These are phyloP conservation scores for Aristolochia californica DNA, from an alignment of 164 flowering plant species.

Conservation along the genomic window DNA sequence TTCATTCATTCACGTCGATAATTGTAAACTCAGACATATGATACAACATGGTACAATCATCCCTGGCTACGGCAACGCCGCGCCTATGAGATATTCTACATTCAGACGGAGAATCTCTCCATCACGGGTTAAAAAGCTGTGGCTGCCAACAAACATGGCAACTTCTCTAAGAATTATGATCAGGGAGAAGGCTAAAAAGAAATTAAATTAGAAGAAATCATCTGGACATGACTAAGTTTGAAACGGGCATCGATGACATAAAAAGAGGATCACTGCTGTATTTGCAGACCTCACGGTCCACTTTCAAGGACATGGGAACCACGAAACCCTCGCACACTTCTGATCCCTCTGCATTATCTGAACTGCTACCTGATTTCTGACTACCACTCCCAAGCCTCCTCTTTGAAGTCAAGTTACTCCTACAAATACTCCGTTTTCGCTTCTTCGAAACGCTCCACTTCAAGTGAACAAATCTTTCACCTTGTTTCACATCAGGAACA, in stretches of 20 bases:
- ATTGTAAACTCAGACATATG: too few species aligned
- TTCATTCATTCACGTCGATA: too few species aligned
- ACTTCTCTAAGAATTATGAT: too few species aligned
- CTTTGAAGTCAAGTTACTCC: too few species aligned
- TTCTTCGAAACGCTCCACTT: conserved; percentile 8
- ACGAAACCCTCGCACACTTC: conserved; percentile 20
- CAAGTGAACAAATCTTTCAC: neutral
- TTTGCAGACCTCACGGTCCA: conserved; percentile 67
- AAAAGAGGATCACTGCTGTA: conserved; percentile 35
- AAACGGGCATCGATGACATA: conserved; percentile 26
- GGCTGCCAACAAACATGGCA: too few species aligned
- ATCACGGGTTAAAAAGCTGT: too few species aligned
- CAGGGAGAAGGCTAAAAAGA: too few species aligned
- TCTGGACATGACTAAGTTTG: conserved; percentile 75
- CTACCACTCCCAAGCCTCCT: neutral
- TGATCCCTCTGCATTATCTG: conserved; percentile 11
- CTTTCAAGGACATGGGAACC: conserved; percentile 26
- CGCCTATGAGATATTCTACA: too few species aligned
- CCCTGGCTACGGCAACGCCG: too few species aligned
- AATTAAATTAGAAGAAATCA: conserved; percentile 16
- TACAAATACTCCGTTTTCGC: conserved; percentile 8
- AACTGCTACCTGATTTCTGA: conserved; percentile 11
- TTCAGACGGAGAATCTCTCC: too few species aligned
- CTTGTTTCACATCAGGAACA: conserved; percentile 1
- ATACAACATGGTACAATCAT: too few species aligned